Evolutionary conservation across 83 land plant species (phyloP), one percentile per base, ranked within the genome.

Genomic region (Larix sibirica): DNA sequence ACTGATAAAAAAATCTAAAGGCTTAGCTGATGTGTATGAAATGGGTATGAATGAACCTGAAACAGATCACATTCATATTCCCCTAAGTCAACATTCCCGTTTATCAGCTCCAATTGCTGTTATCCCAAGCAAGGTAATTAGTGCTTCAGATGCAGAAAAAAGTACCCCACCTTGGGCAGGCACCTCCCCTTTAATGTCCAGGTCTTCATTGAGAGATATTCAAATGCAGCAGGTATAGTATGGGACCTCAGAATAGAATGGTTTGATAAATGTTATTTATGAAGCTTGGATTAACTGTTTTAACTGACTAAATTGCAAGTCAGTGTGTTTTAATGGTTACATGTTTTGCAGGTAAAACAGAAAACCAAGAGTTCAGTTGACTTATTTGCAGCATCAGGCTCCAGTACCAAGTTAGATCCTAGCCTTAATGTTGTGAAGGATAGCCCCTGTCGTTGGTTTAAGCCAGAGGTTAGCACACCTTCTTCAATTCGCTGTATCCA

Each of bases 401-500:
- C 61, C 16, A 50, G 60, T 50, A 6, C 23, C 28, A 54, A 24
- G 28, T 24, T 76, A 76, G 79, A 76, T 76, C 79, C 4, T 10
- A 79, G 69, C 18, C 69, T 36, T 44, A 61, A 85, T 20, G 69
- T 84, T 8, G 83, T 40, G 20, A 77, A 77, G 13, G 85, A 89
- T 54, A 28, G 62, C 17, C 84, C 93, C n/a, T 90, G 70, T 79
- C 90, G 98, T 69, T 97, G 99, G 99, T 97, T 88, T 86, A 96
- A 92, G 84, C 99, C 99, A 44, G 99, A 97, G 18, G 81, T 65
- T 26, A 91, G 87, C 8, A 81, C 91, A 61, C 94, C 99, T 12
- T 97, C 99, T 13, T 89, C 98, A 26, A 83, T 97, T 60, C 97
- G 99, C 66, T 93, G 94, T 18, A 97, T 97, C 80, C 99, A 97